phyloP scores from a whole-genome alignment of 495 filamentous ascomycete species.

The Monascus purpureus region DNA sequence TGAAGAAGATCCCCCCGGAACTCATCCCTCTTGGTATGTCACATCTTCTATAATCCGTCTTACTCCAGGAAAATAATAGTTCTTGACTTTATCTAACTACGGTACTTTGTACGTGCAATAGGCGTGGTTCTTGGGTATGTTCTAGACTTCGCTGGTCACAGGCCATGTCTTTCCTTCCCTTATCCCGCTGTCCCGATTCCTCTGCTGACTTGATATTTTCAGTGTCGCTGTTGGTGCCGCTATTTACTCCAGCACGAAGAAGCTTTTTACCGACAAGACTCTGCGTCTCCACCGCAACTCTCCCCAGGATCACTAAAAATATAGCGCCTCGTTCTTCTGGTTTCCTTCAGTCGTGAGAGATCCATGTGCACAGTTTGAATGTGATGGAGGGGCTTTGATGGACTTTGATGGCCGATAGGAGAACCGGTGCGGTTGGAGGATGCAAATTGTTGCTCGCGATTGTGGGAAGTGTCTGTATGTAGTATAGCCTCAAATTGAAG shows the following conservation, averaged over 20 bases:
- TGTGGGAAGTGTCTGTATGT: not conserved
- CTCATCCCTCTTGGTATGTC: constrained; percentile 84
- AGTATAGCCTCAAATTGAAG: not conserved
- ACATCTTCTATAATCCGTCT: constrained; percentile 1
- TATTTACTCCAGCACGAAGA: constrained; percentile 62
- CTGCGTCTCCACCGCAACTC: constrained; percentile 56
- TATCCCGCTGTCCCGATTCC: not conserved
- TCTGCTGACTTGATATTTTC: constrained; percentile 14
- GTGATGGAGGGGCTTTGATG: constrained; percentile 16
- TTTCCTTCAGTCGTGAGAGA: constrained; percentile 22
- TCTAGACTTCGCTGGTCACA: not conserved
- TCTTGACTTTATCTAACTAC: too few relatives aligned
- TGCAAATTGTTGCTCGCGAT: not conserved
- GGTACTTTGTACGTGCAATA: too few relatives aligned
- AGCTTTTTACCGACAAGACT: constrained; percentile 80
- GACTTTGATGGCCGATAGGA: not conserved
- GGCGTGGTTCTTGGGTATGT: constrained; percentile 71
- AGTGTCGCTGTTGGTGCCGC: constrained; percentile 60
- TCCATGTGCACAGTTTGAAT: constrained; percentile 31
- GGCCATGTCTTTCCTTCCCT: not conserved
- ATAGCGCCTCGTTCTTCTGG: constrained; percentile 21
- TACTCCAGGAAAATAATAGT: too few relatives aligned
- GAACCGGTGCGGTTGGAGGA: not conserved
- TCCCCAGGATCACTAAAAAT: constrained; percentile 33
- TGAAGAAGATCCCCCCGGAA: constrained; percentile 85